phyloP scores from a whole-genome alignment of 768 basidiomycete genomes.

The Lentinus tigrinus region DNA sequence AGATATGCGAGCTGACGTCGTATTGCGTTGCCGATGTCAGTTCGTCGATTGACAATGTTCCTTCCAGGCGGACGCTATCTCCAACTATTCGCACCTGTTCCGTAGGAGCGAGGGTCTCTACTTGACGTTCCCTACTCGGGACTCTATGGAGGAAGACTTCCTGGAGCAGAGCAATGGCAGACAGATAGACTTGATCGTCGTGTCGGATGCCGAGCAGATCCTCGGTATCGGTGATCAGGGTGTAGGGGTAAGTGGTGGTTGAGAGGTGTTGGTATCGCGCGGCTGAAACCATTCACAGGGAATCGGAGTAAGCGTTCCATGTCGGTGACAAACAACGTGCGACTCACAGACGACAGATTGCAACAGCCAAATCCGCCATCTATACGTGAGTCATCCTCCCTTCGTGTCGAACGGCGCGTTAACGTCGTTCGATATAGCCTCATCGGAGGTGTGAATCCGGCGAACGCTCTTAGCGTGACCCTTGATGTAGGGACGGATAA shows the following conservation, averaged over 20 bases:
- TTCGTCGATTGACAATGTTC: neutral
- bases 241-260: conserved; percentile 51
- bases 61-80: conserved; percentile 71
- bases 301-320: conserved; percentile 31
- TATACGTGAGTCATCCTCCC: conserved; percentile 52
- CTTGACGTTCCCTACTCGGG: conserved; percentile 56
- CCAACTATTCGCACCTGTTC: conserved; percentile 82
- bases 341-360: conserved; percentile 47
- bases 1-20: neutral
- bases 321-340: neutral
- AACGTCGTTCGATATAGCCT: no score
- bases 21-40: no score
- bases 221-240: conserved; percentile 77
- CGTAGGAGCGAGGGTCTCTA: conserved; percentile 77
- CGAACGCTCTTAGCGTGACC: conserved; percentile 55
- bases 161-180: conserved; percentile 60
- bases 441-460: conserved; percentile 65
- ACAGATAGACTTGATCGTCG: conserved; percentile 78
- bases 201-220: conserved; percentile 84
- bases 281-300: conserved; percentile 25
- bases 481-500: conserved; percentile 83
- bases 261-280: neutral
- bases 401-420: no score
- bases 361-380: conserved; percentile 74
- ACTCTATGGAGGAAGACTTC: conserved; percentile 75